phyloP scores from a whole-genome alignment of 225 moss, liverwort and hornwort species.

The Physcomitrellopsis africana region DNA sequence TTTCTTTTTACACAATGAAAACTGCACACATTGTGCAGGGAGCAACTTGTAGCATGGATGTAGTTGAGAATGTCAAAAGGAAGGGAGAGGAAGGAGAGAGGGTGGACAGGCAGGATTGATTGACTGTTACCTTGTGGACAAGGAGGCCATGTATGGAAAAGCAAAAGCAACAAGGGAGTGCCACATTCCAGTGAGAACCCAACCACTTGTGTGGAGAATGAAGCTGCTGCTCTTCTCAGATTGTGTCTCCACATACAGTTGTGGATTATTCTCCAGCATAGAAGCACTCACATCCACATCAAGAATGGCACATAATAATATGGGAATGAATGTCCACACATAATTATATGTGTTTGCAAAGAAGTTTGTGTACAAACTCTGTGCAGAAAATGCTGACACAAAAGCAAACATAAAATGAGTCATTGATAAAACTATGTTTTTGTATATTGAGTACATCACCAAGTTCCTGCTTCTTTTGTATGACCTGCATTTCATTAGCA shows the following conservation, averaged over 20 bases:
- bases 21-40: background rate
- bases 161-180: constrained; percentile 74
- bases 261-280: constrained; percentile 95
- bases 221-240: constrained; percentile 53
- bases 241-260: constrained; percentile 81
- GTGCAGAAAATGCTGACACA: constrained; percentile 72
- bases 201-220: constrained; percentile 43
- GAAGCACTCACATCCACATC: constrained; percentile 74
- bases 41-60: background rate
- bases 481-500: constrained; percentile 51
- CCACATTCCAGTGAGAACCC: constrained; percentile 63
- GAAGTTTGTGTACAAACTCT: constrained; percentile 49
- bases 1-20: too few relatives aligned
- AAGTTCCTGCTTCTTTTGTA: constrained; percentile 89
- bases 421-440: constrained; percentile 70
- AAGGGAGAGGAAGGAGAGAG: too few relatives aligned
- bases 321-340: constrained; percentile 77
- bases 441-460: constrained; percentile 77
- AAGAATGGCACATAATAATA: constrained; percentile 62
- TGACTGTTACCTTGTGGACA: constrained; percentile 40
- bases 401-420: constrained; percentile 72
- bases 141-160: constrained; percentile 47
- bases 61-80: background rate
- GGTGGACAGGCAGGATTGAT: too few relatives aligned
- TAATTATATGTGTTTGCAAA: constrained; percentile 76